Percentiles rank a stretch among this genome's conserved stretches.
Evolutionary conservation across 192 early-diverging fungal genomes (phyloP).

Genomic region (Backusella westeae): DNA sequence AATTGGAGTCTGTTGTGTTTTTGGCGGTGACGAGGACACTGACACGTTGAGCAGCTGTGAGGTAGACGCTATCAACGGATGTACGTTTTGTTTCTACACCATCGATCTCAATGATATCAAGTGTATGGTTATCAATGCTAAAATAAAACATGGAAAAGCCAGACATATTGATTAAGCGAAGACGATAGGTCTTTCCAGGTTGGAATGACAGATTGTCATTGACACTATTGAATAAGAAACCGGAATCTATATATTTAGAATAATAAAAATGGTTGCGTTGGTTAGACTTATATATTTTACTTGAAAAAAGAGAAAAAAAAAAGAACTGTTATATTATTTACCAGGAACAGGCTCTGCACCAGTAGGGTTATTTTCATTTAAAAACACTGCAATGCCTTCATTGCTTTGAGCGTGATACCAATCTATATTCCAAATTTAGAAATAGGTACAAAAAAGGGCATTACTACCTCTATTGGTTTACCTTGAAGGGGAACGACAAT

Average conservation of each 20-base stretch:
- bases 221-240: constrained; percentile 51
- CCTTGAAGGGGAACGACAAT: constrained; percentile 62
- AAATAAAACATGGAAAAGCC: constrained; percentile 62
- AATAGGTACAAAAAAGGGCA: constrained; percentile 2
- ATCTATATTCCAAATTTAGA: constrained; percentile 19
- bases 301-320: background rate
- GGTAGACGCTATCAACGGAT: constrained; percentile 49
- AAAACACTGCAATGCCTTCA: constrained; percentile 46
- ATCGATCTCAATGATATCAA: constrained; percentile 72
- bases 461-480: constrained; percentile 12
- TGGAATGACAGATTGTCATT: constrained; percentile 46
- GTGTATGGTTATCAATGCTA: constrained; percentile 65
- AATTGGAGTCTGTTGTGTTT: constrained; percentile 63
- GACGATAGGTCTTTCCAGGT: constrained; percentile 71
- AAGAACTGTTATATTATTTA: background rate
- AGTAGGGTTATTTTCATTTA: constrained; percentile 69
- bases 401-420: constrained; percentile 62
- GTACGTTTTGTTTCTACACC: constrained; percentile 61
- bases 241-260: constrained; percentile 32
- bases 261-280: background rate
- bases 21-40: constrained; percentile 79
- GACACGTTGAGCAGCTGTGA: constrained; percentile 75
- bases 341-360: constrained; percentile 69
- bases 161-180: constrained; percentile 77
- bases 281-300: background rate